Base-by-base conservation (phyloP, 441 rosid genomes). In the Biscutella laevigata region DNA sequence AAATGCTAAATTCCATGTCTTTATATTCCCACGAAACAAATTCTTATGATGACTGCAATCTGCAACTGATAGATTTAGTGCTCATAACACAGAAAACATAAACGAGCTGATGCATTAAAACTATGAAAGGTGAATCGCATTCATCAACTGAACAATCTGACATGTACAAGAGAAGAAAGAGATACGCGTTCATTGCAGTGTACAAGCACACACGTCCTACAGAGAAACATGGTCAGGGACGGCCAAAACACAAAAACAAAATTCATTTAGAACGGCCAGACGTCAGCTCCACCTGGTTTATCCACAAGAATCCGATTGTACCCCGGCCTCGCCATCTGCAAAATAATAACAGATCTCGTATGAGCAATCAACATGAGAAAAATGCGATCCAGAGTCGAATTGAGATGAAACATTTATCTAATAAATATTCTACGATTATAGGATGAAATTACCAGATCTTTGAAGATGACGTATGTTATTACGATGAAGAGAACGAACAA, bases 251-350 rank as follows among this genome's bases (percentile, higher is more conserved):
- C n/a, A n/a, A n/a, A n/a, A n/a, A n/a, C n/a, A n/a, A n/a, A n/a
- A n/a, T n/a, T 15, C 42, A 25, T 34, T 71, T 74, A 81, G 46
- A 62, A 78, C 40, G 84, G 83, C 86, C 77, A 80, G 43, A 55
- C 52, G 45, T 80, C 82, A 21, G 49, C 1, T 38, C 82, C 89
- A 5, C 80, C 94, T 5, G 84, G 92, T 71, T 78, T 88, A 68
- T 81, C 83, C 16, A 74, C 83, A 17, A 86, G 86, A 34, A 88
- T 69, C 66, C 82, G 92, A 68, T 78, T 81, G 67, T 83, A 83
- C 67, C 76, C 90, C 1, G 95, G 94, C 62, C 90, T 78, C 24
- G 94, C 55, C 34, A 83, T 86, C 81, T 73, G 67, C 59, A 51
- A 59, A 60, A 1, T 27, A 7, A 35, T 24, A 29, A 62, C 38